These are phyloP conservation scores for Colletotrichum sp. DNA, from an alignment of 2,329 filamentous ascomycete genomes.

Conservation along the genomic window DNA sequence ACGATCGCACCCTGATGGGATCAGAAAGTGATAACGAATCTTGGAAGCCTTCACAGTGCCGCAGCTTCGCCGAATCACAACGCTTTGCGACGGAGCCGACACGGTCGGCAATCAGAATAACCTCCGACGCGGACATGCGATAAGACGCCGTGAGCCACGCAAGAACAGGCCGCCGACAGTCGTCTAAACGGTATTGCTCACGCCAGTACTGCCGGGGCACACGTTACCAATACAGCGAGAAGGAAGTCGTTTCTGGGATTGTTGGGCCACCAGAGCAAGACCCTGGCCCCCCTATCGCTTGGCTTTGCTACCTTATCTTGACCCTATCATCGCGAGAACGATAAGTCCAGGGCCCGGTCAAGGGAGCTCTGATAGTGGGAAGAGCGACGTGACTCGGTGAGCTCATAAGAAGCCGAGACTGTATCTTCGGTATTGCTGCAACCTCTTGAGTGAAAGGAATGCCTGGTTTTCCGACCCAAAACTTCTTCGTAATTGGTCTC, in stretches of 20 bases:
- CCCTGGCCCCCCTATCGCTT: neutral
- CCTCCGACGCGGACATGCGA: neutral
- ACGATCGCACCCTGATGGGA: neutral
- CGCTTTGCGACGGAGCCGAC: neutral
- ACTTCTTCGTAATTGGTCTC: neutral
- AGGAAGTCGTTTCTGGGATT: too few species aligned
- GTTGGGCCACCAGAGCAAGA: neutral
- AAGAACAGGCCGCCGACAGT: neutral
- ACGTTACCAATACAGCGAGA: too few species aligned
- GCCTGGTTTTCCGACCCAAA: neutral
- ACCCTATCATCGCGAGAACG: neutral
- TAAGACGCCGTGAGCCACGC: neutral
- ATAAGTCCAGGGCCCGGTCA: neutral
- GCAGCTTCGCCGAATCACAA: neutral
- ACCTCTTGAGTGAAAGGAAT: neutral
- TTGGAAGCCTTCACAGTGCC: constrained; percentile 4
- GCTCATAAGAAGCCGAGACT: neutral
- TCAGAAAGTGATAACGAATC: neutral
- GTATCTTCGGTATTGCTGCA: neutral
- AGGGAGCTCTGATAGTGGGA: neutral
- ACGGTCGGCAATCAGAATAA: neutral
- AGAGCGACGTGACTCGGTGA: neutral
- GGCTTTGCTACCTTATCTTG: constrained; percentile 9
- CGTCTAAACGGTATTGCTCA: neutral
- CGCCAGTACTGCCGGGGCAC: neutral